Evolutionary conservation across 352 stramenopile species (phyloP).

Genomic region (Phytophthora pini): DNA sequence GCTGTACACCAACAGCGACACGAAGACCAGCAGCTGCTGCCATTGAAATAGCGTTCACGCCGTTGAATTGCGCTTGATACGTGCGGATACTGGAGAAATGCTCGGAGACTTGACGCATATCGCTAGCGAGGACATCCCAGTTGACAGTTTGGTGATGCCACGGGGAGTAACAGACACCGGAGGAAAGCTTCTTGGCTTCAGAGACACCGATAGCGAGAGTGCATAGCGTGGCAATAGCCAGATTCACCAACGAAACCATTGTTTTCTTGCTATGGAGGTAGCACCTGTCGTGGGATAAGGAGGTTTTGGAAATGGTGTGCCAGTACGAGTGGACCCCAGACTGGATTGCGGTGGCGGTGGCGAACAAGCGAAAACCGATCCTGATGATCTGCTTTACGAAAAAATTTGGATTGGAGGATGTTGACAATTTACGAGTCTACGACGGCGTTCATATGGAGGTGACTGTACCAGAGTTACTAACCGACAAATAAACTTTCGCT

Average conservation of each 20-base stretch:
- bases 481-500: no score
- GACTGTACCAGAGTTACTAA: no score
- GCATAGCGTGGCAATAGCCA: slow-evolving; percentile 4
- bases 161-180: slow-evolving; percentile 63
- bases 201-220: background rate
- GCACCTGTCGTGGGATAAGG: slow-evolving; percentile 5
- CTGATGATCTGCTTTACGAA: slow-evolving; percentile 16
- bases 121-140: slow-evolving; percentile 36
- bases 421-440: slow-evolving; percentile 7
- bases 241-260: slow-evolving; percentile 8
- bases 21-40: slow-evolving; percentile 52
- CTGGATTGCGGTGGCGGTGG: background rate
- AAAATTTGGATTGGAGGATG: slow-evolving; percentile 5
- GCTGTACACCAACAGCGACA: slow-evolving; percentile 66
- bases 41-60: slow-evolving; percentile 54
- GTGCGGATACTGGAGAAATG: slow-evolving; percentile 72
- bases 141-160: slow-evolving; percentile 64
- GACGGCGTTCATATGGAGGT: background rate
- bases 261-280: background rate
- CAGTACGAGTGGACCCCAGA: slow-evolving; percentile 1
- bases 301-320: slow-evolving; percentile 14
- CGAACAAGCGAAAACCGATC: slow-evolving; percentile 21
- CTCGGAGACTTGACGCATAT: slow-evolving; percentile 46
- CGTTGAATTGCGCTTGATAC: slow-evolving; percentile 66
- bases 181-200: slow-evolving; percentile 17